A percentile compares a stretch with the other conserved stretches of the same genome.
phyloP scores from a whole-genome alignment of 2,329 filamentous ascomycete genomes.

The Allantophomopsis lycopodina region DNA sequence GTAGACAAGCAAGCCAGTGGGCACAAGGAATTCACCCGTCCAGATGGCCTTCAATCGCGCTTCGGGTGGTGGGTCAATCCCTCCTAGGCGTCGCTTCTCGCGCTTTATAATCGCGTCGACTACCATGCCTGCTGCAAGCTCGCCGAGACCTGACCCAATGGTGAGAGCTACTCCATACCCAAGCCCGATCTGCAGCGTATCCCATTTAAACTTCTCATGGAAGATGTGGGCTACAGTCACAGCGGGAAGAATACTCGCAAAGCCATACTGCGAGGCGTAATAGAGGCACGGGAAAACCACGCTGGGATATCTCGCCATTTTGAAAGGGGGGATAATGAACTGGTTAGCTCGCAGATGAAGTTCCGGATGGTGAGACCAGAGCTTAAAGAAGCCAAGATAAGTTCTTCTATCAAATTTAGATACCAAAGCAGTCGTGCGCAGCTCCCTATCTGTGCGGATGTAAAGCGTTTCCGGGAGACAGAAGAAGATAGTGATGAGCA shows the following conservation, averaged over 20 bases:
- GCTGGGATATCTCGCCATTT: slow-evolving; percentile 17
- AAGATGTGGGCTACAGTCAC: slow-evolving; percentile 19
- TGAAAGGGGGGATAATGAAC: slow-evolving; percentile 13
- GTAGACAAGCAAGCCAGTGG: slow-evolving; percentile 17
- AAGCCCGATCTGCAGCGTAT: slow-evolving; percentile 15
- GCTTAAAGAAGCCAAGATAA: slow-evolving; percentile 3
- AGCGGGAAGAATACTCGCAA: slow-evolving; percentile 18
- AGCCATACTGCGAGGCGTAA: slow-evolving; percentile 18
- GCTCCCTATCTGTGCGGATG: slow-evolving; percentile 4
- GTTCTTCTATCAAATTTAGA: neutral
- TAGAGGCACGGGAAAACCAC: slow-evolving; percentile 19
- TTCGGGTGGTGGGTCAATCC: slow-evolving; percentile 10
- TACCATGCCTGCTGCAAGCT: slow-evolving; percentile 12
- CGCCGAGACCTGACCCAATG: slow-evolving; percentile 12
- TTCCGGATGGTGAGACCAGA: neutral
- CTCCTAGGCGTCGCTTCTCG: slow-evolving; percentile 6
- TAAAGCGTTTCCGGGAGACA: slow-evolving; percentile 18
- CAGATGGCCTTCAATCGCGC: slow-evolving; percentile 14
- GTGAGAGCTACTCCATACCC: slow-evolving; percentile 16
- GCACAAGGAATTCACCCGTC: slow-evolving; percentile 13
- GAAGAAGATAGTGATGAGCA: slow-evolving; percentile 14
- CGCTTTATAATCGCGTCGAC: slow-evolving; percentile 11
- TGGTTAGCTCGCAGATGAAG: no score
- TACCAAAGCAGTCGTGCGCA: slow-evolving; percentile 1
- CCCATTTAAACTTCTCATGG: slow-evolving; percentile 14